phyloP scores from a whole-genome alignment of 1,284 basidiomycete genomes.

The Pterulicium gracile region DNA sequence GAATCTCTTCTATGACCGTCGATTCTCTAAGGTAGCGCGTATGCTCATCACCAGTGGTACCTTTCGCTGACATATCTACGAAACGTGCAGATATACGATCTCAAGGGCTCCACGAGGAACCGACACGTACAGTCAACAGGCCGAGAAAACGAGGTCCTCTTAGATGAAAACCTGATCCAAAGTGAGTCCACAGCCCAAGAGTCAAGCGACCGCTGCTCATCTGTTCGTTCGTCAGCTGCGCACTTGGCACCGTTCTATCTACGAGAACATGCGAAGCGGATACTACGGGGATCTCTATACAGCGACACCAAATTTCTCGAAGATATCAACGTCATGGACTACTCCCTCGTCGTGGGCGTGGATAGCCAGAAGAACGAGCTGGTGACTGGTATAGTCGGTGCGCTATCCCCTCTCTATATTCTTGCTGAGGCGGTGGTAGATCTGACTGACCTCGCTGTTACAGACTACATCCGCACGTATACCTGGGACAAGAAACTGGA shows the following conservation, averaged over 20 bases:
- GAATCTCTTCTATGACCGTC: slow-evolving; percentile 90
- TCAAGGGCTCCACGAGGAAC: slow-evolving; percentile 90
- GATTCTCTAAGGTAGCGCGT: slow-evolving; percentile 63
- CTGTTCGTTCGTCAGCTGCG: slow-evolving; percentile 33
- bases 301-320: slow-evolving; percentile 94
- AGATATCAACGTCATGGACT: slow-evolving; percentile 98
- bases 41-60: background rate
- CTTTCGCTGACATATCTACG: background rate
- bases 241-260: slow-evolving; percentile 83
- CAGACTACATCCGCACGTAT: slow-evolving; percentile 89
- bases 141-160: slow-evolving; percentile 83
- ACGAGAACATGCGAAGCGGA: slow-evolving; percentile 90
- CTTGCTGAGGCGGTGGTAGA: background rate
- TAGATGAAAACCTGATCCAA: slow-evolving; percentile 89
- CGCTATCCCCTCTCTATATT: slow-evolving; percentile 18
- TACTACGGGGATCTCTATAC: slow-evolving; percentile 81
- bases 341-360: slow-evolving; percentile 92
- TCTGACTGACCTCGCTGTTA: slow-evolving; percentile 2
- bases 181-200: slow-evolving; percentile 32
- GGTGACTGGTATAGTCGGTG: slow-evolving; percentile 94
- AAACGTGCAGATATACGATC: slow-evolving; percentile 74
- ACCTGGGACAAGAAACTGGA: slow-evolving; percentile 99
- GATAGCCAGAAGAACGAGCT: slow-evolving; percentile 76
- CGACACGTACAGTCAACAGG: slow-evolving; percentile 88
- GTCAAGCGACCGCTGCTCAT: slow-evolving; percentile 9